Conservation (phyloP, 257 asterid genomes). For the Solanum corneliomulleri region DNA sequence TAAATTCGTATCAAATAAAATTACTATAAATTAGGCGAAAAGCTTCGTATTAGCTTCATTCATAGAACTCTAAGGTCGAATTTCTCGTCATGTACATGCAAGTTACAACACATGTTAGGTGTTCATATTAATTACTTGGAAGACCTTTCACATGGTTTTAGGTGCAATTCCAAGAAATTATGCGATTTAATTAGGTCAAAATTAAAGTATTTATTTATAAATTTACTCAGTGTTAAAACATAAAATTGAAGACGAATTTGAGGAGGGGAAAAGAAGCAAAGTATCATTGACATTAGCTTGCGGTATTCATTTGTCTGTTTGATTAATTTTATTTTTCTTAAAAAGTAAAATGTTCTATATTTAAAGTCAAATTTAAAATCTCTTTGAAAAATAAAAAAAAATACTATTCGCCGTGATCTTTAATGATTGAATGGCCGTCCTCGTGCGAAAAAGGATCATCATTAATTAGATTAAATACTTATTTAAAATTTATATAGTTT, state of each 20-base stretch:
- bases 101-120: background rate
- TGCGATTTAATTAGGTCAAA: background rate
- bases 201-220: background rate
- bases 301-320: fast-evolving
- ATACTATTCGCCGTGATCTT: background rate
- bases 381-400: too few relatives aligned
- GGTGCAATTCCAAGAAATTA: background rate
- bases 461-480: background rate
- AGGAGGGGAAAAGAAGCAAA: background rate
- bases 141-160: background rate
- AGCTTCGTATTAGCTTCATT: background rate
- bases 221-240: background rate
- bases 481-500: background rate
- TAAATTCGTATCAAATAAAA: background rate
- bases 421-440: background rate
- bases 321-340: background rate
- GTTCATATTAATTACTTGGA: too few relatives aligned
- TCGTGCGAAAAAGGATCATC: background rate
- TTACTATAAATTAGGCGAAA: background rate
- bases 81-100: background rate
- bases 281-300: background rate
- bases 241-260: background rate
- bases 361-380: background rate
- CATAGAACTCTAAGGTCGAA: background rate
- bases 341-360: background rate